phyloP scores from a whole-genome alignment of 2,329 filamentous ascomycete species.

The Ophiosphaerella narmari region DNA sequence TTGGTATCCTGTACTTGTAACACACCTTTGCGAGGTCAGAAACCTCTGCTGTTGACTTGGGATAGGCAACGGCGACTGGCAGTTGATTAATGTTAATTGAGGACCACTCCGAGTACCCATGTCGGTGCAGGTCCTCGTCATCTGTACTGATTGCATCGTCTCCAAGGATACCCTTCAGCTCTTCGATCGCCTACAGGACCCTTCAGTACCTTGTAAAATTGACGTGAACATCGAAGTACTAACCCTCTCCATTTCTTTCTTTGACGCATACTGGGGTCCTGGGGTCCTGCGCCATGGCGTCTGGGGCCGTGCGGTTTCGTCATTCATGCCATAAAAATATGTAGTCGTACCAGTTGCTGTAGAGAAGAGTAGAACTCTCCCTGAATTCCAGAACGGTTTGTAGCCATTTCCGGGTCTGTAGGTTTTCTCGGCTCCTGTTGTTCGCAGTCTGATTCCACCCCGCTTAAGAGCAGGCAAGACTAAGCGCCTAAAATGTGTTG shows the following conservation, averaged over 20 bases:
- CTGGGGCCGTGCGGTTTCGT: conserved; percentile 38
- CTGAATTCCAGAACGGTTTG: conserved; percentile 53
- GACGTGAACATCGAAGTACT: neutral
- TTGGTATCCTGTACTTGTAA: conserved; percentile 77
- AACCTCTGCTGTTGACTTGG: conserved; percentile 67
- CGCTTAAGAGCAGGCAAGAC: conserved; percentile 36
- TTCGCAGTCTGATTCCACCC: conserved; percentile 29
- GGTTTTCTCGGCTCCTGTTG: conserved; percentile 29
- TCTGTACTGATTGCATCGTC: conserved; percentile 67
- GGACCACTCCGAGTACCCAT: conserved; percentile 74
- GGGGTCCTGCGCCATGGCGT: conserved; percentile 30
- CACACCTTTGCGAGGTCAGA: conserved; percentile 71
- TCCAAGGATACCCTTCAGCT: conserved; percentile 58
- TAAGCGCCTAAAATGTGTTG: conserved; percentile 33
- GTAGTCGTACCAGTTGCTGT: conserved; percentile 57
- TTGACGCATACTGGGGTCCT: conserved; percentile 53
- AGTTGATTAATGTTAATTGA: conserved; percentile 67
- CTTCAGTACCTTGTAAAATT: conserved; percentile 6
- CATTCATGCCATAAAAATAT: conserved; percentile 56
- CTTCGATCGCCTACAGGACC: conserved; percentile 57
- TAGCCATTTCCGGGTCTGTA: conserved; percentile 22
- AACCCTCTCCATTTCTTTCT: conserved; percentile 58
- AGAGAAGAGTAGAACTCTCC: conserved; percentile 54
- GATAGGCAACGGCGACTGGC: conserved; percentile 69
- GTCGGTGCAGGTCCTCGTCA: conserved; percentile 64